Evolutionary conservation across 768 basidiomycete genomes (phyloP).

Genomic region (Krasilnikovozyma curviuscula): DNA sequence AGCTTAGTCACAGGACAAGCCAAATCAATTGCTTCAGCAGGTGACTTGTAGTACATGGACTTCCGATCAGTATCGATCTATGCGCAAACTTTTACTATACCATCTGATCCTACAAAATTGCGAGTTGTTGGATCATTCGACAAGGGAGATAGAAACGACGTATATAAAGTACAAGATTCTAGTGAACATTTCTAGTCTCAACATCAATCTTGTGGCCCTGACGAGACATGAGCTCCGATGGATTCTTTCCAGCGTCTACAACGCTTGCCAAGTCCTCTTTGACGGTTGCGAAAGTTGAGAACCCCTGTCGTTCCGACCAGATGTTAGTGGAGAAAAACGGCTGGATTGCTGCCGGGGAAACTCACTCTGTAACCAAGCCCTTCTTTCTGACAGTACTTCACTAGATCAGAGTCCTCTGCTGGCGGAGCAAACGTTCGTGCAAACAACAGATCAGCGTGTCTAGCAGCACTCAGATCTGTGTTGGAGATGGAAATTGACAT

Average conservation of each 20-base stretch:
- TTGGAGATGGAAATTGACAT: neutral
- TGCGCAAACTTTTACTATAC: too few relatives aligned
- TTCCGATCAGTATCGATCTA: too few relatives aligned
- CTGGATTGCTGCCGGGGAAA: neutral
- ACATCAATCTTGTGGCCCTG: neutral
- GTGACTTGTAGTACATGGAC: too few relatives aligned
- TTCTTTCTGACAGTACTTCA: slow-evolving; percentile 58
- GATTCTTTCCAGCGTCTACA: slow-evolving; percentile 46
- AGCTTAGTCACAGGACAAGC: too few relatives aligned
- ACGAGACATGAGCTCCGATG: slow-evolving; percentile 31
- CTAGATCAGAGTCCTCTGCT: slow-evolving; percentile 58
- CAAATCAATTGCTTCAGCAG: too few relatives aligned
- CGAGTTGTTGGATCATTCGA: too few relatives aligned
- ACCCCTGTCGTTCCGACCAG: neutral
- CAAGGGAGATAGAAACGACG: too few relatives aligned
- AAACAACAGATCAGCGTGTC: slow-evolving; percentile 48
- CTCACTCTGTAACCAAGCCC: slow-evolving; percentile 35
- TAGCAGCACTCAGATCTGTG: slow-evolving; percentile 80
- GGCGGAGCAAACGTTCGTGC: slow-evolving; percentile 11
- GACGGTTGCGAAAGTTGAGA: slow-evolving; percentile 4
- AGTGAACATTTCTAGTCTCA: too few relatives aligned
- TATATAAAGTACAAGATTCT: too few relatives aligned
- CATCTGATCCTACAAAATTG: too few relatives aligned
- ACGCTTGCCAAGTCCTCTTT: slow-evolving; percentile 40
- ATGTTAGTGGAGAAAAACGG: neutral